Percentiles rank a stretch among this genome's conserved stretches.
phyloP scores from a whole-genome alignment of 139 green algal genomes.

The Asterochloris erici region DNA sequence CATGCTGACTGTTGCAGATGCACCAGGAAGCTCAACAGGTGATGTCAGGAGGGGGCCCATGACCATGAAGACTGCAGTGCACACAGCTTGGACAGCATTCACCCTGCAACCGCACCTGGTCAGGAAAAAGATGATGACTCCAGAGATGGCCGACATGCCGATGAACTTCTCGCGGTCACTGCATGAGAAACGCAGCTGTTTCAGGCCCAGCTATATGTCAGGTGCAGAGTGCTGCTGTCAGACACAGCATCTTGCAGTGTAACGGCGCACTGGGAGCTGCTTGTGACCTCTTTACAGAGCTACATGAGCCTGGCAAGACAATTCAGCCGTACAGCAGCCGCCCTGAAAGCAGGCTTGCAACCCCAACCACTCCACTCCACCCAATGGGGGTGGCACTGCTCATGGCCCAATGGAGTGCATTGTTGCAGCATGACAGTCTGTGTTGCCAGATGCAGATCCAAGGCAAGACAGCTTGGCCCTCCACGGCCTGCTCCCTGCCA shows the following conservation, averaged over 20 bases:
- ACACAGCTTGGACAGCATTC: background rate
- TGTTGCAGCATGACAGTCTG: background rate
- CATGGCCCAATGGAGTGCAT: too few relatives aligned
- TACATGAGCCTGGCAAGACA: too few relatives aligned
- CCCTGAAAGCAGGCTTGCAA: background rate
- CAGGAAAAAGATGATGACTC: slow-evolving; percentile 89
- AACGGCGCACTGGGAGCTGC: too few relatives aligned
- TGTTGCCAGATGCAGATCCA: too few relatives aligned
- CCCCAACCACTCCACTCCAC: background rate
- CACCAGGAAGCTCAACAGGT: background rate
- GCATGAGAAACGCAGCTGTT: slow-evolving; percentile 10
- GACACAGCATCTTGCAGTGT: background rate
- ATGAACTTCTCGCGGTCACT: slow-evolving; percentile 86
- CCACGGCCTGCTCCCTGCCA: background rate
- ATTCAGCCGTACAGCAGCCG: too few relatives aligned
- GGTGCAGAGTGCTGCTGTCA: background rate
- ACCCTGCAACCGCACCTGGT: slow-evolving; percentile 54
- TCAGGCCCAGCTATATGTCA: background rate
- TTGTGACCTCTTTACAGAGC: too few relatives aligned
- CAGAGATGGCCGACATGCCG: slow-evolving; percentile 63
- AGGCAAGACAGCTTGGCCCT: background rate
- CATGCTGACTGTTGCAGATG: background rate
- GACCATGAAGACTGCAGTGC: background rate
- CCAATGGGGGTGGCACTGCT: too few relatives aligned
- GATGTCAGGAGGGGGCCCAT: background rate